phyloP scores from a whole-genome alignment of 2,329 filamentous ascomycete genomes.

The Clonostachys sp. region DNA sequence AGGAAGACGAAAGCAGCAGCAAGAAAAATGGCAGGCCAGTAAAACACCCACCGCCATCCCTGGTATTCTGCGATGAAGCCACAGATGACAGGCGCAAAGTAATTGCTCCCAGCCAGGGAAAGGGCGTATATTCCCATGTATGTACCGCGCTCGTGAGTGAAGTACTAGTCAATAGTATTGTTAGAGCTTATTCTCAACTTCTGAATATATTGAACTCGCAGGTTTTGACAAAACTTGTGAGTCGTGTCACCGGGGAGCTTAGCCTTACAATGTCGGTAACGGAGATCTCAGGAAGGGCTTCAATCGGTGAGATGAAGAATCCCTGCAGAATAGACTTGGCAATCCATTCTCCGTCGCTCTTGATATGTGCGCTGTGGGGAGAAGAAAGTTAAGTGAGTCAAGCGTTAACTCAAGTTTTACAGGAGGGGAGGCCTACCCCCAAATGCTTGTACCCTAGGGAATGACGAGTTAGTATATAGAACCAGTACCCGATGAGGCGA shows the following conservation, averaged over 20 bases:
- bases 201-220: no score
- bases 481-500: not conserved
- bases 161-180: slow-evolving; percentile 11
- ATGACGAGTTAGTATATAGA: not conserved
- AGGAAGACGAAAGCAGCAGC: slow-evolving; percentile 26
- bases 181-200: not conserved
- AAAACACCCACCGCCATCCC: slow-evolving; percentile 21
- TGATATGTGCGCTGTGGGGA: no score
- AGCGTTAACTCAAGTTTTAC: no score
- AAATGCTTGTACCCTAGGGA: not conserved
- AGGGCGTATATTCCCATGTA: slow-evolving; percentile 37
- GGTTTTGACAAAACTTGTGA: no score
- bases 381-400: no score
- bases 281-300: slow-evolving; percentile 39
- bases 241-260: no score
- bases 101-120: slow-evolving; percentile 13
- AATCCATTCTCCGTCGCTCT: slow-evolving; percentile 30
- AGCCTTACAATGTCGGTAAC: slow-evolving; percentile 29
- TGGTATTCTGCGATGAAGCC: slow-evolving; percentile 8
- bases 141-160: slow-evolving; percentile 34
- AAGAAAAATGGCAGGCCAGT: slow-evolving; percentile 32
- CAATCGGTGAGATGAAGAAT: slow-evolving; percentile 37
- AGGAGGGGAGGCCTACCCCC: not conserved
- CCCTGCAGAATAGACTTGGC: slow-evolving; percentile 36
- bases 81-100: slow-evolving; percentile 1